Percentiles rank a stretch among this genome's conserved stretches.
phyloP scores from a whole-genome alignment of 2,329 filamentous ascomycete species.

The Colletotrichum melonis region DNA sequence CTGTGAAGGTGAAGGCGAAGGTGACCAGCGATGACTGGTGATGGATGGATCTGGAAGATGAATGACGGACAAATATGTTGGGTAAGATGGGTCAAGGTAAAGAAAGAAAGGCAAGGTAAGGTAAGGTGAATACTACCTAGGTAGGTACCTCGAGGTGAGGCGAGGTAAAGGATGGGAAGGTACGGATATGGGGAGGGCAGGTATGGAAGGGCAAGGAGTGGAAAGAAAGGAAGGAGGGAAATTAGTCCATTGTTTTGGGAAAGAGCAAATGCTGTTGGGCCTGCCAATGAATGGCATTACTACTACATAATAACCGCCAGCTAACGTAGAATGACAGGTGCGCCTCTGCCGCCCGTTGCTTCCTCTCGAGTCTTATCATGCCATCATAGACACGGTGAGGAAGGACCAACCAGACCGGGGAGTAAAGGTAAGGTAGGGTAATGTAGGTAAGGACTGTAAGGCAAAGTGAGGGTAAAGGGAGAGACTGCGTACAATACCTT shows the following conservation, averaged over 20 bases:
- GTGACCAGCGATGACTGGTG: too few relatives aligned
- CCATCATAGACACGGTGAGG: not conserved
- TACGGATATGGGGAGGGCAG: not conserved
- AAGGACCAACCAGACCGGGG: not conserved
- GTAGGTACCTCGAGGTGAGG: too few relatives aligned
- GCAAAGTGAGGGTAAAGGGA: not conserved
- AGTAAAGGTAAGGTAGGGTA: not conserved
- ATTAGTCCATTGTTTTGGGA: constrained; percentile 22
- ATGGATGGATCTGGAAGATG: not conserved
- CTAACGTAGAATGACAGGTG: not conserved
- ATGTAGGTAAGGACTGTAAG: not conserved
- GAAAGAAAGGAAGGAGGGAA: not conserved
- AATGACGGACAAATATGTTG: not conserved
- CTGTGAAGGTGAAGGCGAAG: not conserved
- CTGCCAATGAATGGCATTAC: not conserved
- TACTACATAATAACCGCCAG: not conserved
- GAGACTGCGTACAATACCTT: not conserved
- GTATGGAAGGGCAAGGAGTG: not conserved
- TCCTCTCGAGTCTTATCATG: not conserved
- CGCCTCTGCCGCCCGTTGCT: not conserved
- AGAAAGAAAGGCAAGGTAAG: too few relatives aligned
- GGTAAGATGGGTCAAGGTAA: not conserved
- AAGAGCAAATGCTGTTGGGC: not conserved
- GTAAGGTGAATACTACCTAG: too few relatives aligned
- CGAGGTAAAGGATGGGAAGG: too few relatives aligned